Conservation (phyloP, 345 rosid species). For the Hibiscus mutabilis region DNA sequence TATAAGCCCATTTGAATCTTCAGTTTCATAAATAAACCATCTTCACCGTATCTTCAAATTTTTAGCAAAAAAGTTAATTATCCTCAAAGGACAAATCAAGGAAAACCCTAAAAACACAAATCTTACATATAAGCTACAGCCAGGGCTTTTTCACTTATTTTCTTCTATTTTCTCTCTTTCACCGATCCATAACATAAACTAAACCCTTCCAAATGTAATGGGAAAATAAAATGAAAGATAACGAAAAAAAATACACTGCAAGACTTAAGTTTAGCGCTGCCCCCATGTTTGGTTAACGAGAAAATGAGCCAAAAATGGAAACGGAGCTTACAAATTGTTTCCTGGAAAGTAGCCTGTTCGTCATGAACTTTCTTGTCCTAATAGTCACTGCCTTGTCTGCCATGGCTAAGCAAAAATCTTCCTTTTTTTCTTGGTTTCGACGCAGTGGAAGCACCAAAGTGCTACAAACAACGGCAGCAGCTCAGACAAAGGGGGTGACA, state of each 20-base stretch:
- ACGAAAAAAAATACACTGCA: no score
- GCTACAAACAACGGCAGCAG: background rate
- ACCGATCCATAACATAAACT: background rate
- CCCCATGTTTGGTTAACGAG: background rate
- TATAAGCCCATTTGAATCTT: background rate
- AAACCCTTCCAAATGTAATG: background rate
- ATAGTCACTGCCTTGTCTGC: constrained; percentile 52
- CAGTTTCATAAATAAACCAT: background rate
- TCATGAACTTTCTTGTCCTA: constrained; percentile 53
- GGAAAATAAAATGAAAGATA: background rate
- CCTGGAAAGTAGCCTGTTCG: constrained; percentile 47
- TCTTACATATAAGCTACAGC: no score
- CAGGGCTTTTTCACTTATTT: background rate
- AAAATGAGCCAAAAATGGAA: background rate
- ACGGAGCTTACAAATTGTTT: constrained; percentile 42
- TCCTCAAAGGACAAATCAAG: background rate
- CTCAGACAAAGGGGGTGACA: background rate
- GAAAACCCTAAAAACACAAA: background rate
- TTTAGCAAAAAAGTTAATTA: background rate
- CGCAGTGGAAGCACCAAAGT: background rate
- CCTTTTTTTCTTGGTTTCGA: background rate
- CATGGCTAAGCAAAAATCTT: constrained; percentile 15
- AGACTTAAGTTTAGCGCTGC: background rate
- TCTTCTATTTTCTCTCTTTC: background rate
- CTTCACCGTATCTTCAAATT: background rate